phyloP scores from a whole-genome alignment of 768 basidiomycete genomes.

The Pseudohyphozyma bogoriensis region DNA sequence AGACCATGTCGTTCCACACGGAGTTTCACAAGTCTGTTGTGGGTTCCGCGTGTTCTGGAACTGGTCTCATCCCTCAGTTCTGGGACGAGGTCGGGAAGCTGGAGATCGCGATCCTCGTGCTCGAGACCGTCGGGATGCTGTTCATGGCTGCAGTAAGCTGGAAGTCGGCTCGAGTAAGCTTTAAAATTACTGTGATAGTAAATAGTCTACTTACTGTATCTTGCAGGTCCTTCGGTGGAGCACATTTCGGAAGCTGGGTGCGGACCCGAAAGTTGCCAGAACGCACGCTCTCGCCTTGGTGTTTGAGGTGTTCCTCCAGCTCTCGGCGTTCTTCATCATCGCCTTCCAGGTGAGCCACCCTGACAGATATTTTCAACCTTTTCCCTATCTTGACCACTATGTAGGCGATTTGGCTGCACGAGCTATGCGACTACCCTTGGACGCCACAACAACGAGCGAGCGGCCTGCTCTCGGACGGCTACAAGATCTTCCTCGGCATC shows the following conservation, averaged over 20 bases:
- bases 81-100: background rate
- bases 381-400: no score
- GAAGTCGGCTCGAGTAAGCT: no score
- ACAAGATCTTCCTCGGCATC: background rate
- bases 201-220: no score
- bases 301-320: background rate
- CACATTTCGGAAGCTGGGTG: background rate
- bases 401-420: background rate
- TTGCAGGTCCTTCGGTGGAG: background rate
- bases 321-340: background rate
- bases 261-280: background rate
- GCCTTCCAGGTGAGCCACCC: background rate
- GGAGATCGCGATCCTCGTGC: background rate
- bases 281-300: background rate
- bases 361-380: no score
- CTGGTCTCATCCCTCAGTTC: background rate
- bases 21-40: background rate
- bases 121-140: background rate
- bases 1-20: background rate
- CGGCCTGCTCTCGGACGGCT: background rate
- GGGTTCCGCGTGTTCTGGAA: no score
- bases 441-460: no score
- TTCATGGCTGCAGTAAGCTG: no score
- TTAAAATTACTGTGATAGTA: no score
- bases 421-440: background rate